phyloP scores from a whole-genome alignment of 169 alveolate species.

The Plasmodium falciparum region DNA sequence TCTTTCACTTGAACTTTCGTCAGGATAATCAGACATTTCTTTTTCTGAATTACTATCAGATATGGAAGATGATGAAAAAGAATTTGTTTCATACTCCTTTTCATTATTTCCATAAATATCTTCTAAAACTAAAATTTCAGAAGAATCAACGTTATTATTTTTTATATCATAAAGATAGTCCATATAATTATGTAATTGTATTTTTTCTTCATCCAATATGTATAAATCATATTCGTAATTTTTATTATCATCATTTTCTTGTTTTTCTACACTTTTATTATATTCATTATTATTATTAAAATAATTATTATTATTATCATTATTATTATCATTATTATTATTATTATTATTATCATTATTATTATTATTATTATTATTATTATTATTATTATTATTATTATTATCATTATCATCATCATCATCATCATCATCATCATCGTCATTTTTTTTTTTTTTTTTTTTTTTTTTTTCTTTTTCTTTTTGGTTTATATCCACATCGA shows the following conservation, averaged over 20 bases:
- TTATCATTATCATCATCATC: constrained; percentile 17
- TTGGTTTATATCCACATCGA: constrained; percentile 44
- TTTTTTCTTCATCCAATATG: constrained; percentile 51
- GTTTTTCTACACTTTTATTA: neutral
- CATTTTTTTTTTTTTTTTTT: neutral
- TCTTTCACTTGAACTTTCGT: constrained; percentile 36
- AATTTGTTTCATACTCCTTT: constrained; percentile 46
- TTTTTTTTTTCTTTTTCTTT: neutral
- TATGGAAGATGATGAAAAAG: constrained; percentile 36
- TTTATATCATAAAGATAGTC: constrained; percentile 58
- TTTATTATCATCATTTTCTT: neutral
- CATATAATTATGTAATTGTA: constrained; percentile 51
- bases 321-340: neutral
- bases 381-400: constrained; percentile 9
- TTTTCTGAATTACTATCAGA: constrained; percentile 47
- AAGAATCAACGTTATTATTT: constrained; percentile 45
- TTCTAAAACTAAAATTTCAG: constrained; percentile 62
- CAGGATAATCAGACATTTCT: constrained; percentile 77
- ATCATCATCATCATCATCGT: neutral
- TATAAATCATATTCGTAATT: constrained; percentile 66
- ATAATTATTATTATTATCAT: neutral
- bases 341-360: constrained; percentile 9
- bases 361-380: neutral
- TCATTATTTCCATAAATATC: constrained; percentile 55
- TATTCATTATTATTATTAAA: neutral